A percentile compares a stretch with the other conserved stretches of the same genome.
Evolutionary conservation across 345 rosid genomes (phyloP).

Genomic region (Tarenaya hassleriana): DNA sequence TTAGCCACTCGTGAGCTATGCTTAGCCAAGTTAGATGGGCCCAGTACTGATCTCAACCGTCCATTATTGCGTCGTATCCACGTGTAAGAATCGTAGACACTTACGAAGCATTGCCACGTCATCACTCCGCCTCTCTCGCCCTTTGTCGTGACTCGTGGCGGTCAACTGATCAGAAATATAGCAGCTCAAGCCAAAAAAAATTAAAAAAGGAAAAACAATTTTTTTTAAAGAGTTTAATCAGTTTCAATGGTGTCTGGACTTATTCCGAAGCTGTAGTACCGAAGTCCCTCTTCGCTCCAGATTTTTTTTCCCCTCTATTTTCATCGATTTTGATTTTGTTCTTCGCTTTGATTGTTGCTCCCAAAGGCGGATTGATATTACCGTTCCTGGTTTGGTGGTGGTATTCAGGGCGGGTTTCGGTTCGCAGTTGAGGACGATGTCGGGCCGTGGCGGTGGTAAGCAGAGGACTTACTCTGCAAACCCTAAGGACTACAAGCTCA

Average conservation of each 20-base stretch:
- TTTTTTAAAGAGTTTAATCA: conserved; percentile 15
- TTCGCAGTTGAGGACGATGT: conserved; percentile 24
- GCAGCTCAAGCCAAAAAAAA: conserved; percentile 14
- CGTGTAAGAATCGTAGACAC: conserved; percentile 37
- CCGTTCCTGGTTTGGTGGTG: conserved; percentile 21
- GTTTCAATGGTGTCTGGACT: conserved; percentile 24
- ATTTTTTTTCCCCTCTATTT: conserved; percentile 2
- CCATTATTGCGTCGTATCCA: conserved; percentile 14
- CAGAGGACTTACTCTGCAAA: conserved; percentile 56
- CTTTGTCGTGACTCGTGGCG: conserved; percentile 30
- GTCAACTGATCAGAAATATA: conserved; percentile 47
- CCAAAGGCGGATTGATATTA: neutral
- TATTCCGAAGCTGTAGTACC: conserved; percentile 22
- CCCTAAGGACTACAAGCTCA: conserved; percentile 59
- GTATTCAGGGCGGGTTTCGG: conserved; percentile 26
- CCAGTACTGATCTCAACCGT: conserved; percentile 9
- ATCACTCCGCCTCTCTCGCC: conserved; percentile 25
- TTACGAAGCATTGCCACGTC: conserved; percentile 37
- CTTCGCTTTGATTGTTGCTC: conserved; percentile 9
- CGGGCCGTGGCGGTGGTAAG: conserved; percentile 33
- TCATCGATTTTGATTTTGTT: neutral
- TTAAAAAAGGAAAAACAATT: neutral
- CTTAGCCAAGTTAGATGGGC: conserved; percentile 23
- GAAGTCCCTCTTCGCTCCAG: conserved; percentile 16
- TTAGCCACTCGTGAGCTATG: conserved; percentile 20